Evolutionary conservation across 2,329 filamentous ascomycete genomes (phyloP).

Genomic region (Aspergillus glaucus): DNA sequence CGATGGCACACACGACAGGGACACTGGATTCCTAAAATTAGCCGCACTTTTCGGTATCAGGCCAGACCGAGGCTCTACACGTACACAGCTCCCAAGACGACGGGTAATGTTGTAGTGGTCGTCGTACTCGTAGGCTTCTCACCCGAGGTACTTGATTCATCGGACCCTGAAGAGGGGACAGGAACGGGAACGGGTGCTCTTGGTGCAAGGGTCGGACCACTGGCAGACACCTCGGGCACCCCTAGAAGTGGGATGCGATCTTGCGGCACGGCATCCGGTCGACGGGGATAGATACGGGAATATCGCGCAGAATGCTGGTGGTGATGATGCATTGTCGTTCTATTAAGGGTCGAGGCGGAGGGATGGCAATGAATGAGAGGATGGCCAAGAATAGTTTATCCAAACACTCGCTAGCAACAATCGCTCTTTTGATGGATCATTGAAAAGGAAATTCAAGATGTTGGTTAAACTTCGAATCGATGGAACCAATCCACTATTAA

Average conservation of each 20-base stretch:
- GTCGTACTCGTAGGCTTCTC: conserved; percentile 54
- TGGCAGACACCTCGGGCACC: conserved; percentile 15
- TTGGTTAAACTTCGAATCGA: too few relatives aligned
- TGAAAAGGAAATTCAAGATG: too few relatives aligned
- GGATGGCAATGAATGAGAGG: conserved; percentile 2
- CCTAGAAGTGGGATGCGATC: conserved; percentile 17
- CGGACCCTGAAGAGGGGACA: conserved; percentile 16
- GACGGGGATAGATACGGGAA: conserved; percentile 15
- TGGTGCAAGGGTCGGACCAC: conserved; percentile 22
- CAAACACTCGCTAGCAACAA: too few relatives aligned
- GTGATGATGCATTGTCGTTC: conserved; percentile 18
- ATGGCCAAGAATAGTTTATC: not conserved
- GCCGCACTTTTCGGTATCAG: conserved; percentile 1
- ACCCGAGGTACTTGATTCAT: conserved; percentile 31
- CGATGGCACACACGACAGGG: conserved; percentile 61
- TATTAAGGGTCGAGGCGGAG: not conserved
- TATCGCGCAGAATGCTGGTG: conserved; percentile 19
- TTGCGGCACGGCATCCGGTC: conserved; percentile 21
- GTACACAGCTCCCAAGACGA: conserved; percentile 65
- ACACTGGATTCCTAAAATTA: conserved; percentile 53
- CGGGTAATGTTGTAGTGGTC: conserved; percentile 56
- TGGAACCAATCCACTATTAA: too few relatives aligned
- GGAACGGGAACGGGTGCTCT: conserved; percentile 17
- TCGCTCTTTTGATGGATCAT: too few relatives aligned
- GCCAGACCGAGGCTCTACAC: conserved; percentile 41